Evolutionary conservation across 345 rosid genomes (phyloP).

Genomic region (Rhizophora mangle): DNA sequence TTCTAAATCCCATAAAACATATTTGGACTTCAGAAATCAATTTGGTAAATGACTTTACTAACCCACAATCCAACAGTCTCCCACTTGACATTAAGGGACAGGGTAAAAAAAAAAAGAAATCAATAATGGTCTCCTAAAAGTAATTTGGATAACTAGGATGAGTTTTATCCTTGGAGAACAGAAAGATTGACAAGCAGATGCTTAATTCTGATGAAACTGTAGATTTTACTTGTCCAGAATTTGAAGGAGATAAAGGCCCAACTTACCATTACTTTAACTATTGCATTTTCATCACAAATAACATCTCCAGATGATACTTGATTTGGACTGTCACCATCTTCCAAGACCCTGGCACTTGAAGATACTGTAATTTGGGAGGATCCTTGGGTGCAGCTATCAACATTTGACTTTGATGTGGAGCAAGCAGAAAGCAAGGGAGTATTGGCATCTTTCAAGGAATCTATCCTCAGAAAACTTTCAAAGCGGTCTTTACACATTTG

Average conservation of each 20-base stretch:
- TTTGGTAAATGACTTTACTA: no score
- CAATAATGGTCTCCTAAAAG: neutral
- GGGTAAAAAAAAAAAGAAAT: no score
- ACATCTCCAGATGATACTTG: constrained; percentile 66
- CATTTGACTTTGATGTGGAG: constrained; percentile 51
- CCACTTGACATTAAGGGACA: no score
- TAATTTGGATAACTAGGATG: neutral
- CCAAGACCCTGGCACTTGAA: constrained; percentile 60
- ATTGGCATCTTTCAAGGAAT: constrained; percentile 56
- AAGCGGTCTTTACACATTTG: constrained; percentile 65
- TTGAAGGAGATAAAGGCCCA: neutral
- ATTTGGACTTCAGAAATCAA: no score
- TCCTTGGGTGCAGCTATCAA: constrained; percentile 64
- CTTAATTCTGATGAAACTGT: neutral
- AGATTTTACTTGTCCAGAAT: neutral
- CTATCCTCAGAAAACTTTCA: constrained; percentile 55
- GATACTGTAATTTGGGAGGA: constrained; percentile 74
- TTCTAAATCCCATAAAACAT: no score
- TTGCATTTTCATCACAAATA: constrained; percentile 75
- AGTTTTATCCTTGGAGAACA: neutral
- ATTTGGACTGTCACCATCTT: constrained; percentile 75
- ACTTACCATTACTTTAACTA: constrained; percentile 96
- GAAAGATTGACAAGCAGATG: neutral
- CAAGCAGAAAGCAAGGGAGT: constrained; percentile 45
- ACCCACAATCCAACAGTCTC: no score